These are phyloP conservation scores for Tremellales sp. DNA, from an alignment of 1,284 basidiomycete species.

Conservation along the genomic window DNA sequence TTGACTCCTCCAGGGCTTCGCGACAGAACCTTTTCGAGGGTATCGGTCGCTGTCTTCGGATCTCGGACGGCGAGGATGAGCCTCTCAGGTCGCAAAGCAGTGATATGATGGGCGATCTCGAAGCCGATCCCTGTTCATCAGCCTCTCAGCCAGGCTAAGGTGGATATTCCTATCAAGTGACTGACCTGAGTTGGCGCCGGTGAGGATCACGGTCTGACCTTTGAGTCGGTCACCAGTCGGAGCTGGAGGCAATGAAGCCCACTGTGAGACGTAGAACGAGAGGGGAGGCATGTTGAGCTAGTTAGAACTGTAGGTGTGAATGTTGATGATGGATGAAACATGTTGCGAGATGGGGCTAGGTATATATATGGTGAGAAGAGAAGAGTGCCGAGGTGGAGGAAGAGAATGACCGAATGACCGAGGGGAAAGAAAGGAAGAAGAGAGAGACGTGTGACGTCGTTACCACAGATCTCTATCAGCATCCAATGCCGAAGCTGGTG, in stretches of 20 bases:
- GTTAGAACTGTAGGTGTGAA: background rate
- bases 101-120: conserved; percentile 13
- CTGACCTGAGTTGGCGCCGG: conserved; percentile 21
- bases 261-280: conserved; percentile 5
- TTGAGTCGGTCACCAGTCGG: conserved; percentile 9
- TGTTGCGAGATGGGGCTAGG: too few relatives aligned
- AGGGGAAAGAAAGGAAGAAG: too few relatives aligned
- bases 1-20: conserved; percentile 4
- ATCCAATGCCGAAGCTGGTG: too few relatives aligned
- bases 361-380: too few relatives aligned
- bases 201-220: conserved; percentile 19
- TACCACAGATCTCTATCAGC: too few relatives aligned
- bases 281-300: conserved; percentile 1
- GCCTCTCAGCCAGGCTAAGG: background rate
- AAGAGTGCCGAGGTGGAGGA: too few relatives aligned
- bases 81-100: conserved; percentile 7
- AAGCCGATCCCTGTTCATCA: conserved; percentile 18
- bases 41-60: conserved; percentile 4
- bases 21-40: conserved; percentile 6
- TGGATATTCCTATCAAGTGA: background rate
- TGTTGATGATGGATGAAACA: too few relatives aligned
- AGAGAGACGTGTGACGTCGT: too few relatives aligned
- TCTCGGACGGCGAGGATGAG: conserved; percentile 19
- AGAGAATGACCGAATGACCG: too few relatives aligned
- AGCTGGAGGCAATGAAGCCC: conserved; percentile 6